Percentiles rank a stretch among this genome's conserved stretches.
Conservation (phyloP, 2,329 filamentous ascomycete genomes). For the Curvularia sp. region DNA sequence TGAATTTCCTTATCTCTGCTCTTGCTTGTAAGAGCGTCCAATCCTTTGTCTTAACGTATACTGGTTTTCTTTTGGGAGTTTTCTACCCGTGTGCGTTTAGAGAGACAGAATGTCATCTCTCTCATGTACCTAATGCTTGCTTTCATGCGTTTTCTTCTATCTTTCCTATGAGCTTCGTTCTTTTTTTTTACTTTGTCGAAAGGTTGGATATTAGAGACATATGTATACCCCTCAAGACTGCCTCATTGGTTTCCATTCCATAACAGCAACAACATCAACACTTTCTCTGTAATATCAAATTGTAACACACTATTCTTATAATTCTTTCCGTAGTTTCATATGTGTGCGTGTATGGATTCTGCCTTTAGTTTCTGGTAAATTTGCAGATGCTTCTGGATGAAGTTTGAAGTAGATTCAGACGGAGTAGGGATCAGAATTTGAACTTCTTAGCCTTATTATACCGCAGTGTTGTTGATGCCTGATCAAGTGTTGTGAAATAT, state of each 20-base stretch:
- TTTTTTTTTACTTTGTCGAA: constrained; percentile 1
- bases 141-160: background rate
- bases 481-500: background rate
- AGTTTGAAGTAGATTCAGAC: background rate
- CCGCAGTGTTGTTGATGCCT: background rate
- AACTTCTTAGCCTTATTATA: background rate
- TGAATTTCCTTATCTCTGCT: constrained; percentile 2
- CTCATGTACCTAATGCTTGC: constrained; percentile 10
- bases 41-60: constrained; percentile 2
- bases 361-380: background rate
- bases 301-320: background rate
- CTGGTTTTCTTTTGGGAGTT: constrained; percentile 2
- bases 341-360: background rate
- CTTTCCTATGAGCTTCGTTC: background rate
- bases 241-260: background rate
- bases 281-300: background rate
- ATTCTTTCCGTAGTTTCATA: background rate
- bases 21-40: constrained; percentile 8
- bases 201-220: constrained; percentile 8
- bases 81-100: background rate
- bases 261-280: background rate
- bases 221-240: constrained; percentile 6
- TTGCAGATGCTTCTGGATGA: background rate
- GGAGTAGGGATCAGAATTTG: background rate
- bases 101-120: constrained; percentile 1